A percentile compares a stretch with the other conserved stretches of the same genome.
Conservation (phyloP, 192 early-diverging fungal genomes). For the Backusella psychrophila region DNA sequence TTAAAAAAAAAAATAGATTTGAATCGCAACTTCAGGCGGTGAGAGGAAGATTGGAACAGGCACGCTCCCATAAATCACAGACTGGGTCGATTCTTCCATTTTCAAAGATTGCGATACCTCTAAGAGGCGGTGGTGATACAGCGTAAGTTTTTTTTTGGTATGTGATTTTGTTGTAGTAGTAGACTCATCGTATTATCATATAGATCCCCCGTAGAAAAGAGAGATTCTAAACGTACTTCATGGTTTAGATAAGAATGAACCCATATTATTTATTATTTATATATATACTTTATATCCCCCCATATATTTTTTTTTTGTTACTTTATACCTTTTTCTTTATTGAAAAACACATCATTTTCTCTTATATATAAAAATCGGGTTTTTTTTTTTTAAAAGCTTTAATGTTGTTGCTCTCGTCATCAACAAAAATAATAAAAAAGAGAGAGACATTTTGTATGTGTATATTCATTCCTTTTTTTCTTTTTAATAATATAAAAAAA, state of each 20-base stretch:
- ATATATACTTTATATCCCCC: not conserved
- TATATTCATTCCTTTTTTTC: not conserved
- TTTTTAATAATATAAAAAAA: too few species aligned
- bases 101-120: conserved; percentile 79
- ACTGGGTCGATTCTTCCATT: conserved; percentile 26
- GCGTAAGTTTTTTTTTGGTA: not conserved
- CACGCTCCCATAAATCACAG: conserved; percentile 46
- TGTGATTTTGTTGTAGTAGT: too few species aligned
- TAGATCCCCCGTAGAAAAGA: not conserved
- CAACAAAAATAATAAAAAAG: too few species aligned
- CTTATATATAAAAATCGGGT: too few species aligned
- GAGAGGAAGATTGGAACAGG: conserved; percentile 76
- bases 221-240: not conserved
- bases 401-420: too few species aligned
- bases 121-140: conserved; percentile 67
- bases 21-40: conserved; percentile 75
- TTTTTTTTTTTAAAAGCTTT: too few species aligned
- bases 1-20: conserved; percentile 49
- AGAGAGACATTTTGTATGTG: not conserved
- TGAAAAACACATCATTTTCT: not conserved
- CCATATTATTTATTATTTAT: not conserved
- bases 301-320: not conserved
- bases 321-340: not conserved
- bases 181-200: too few species aligned
- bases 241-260: not conserved